These are phyloP conservation scores for Rhizoclosmatium globosum DNA, from an alignment of 192 early-diverging fungal species.

Conservation along the genomic window DNA sequence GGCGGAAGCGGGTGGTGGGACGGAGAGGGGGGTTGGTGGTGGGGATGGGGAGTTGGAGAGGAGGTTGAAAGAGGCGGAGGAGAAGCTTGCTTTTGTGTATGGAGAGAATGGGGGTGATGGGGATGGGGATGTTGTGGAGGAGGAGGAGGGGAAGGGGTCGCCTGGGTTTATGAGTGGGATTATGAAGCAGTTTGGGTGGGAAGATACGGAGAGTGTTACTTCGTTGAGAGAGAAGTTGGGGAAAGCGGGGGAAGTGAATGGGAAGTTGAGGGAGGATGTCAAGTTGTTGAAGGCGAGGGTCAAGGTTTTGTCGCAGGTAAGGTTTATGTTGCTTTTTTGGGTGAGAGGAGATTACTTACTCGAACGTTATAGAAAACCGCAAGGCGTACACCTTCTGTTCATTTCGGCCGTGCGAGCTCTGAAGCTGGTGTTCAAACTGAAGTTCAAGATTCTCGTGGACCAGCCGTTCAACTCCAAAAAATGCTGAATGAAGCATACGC, in stretches of 20 bases:
- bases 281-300: slow-evolving; percentile 26
- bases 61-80: slow-evolving; percentile 8
- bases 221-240: neutral
- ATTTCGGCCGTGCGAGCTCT: slow-evolving; percentile 7
- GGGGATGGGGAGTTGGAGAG: no score
- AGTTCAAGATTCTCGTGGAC: slow-evolving; percentile 1
- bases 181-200: slow-evolving; percentile 6
- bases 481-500: slow-evolving; percentile 17
- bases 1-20: no score
- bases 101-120: neutral
- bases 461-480: neutral
- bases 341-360: neutral
- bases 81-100: slow-evolving; percentile 15
- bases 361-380: neutral
- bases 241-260: slow-evolving; percentile 1
- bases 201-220: neutral
- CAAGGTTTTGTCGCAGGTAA: neutral
- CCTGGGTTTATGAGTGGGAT: neutral
- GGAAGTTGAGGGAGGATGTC: slow-evolving; percentile 10
- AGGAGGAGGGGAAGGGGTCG: neutral
- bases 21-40: no score
- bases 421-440: neutral
- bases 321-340: neutral
- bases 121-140: neutral
- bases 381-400: neutral